A percentile compares a stretch with the other conserved stretches of the same genome.
phyloP scores from a whole-genome alignment of 1,284 basidiomycete genomes.

The Mycocalia duriaeana region DNA sequence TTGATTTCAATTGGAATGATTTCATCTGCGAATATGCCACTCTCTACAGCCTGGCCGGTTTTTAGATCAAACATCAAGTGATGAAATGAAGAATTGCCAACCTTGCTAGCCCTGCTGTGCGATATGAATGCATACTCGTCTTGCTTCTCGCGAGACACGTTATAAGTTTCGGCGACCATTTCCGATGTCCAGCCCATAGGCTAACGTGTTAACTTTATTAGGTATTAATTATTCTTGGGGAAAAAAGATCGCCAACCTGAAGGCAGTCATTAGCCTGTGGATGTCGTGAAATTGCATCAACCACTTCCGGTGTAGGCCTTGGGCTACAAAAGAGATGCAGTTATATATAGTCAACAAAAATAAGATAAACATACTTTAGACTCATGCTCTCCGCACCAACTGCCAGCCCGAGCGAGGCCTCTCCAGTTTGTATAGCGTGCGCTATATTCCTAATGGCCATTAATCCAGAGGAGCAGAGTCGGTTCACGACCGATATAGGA shows the following conservation, averaged over 20 bases:
- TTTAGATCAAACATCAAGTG: too few species aligned
- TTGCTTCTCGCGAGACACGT: conserved; percentile 70
- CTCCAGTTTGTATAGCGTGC: conserved; percentile 68
- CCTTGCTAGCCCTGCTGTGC: conserved; percentile 87
- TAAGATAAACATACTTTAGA: conserved; percentile 60
- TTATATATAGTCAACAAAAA: too few species aligned
- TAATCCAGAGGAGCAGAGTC: conserved; percentile 80
- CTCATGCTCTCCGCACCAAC: conserved; percentile 85
- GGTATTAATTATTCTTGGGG: too few species aligned
- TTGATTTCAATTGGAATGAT: conserved; percentile 84
- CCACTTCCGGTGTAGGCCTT: neutral
- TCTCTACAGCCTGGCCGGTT: too few species aligned
- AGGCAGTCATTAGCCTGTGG: conserved; percentile 1
- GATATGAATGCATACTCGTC: conserved; percentile 86
- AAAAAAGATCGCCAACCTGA: too few species aligned
- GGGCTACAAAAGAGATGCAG: neutral
- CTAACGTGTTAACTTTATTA: too few species aligned
- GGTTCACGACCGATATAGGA: conserved; percentile 77
- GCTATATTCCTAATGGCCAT: conserved; percentile 82
- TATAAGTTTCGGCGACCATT: conserved; percentile 84
- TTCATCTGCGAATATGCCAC: conserved; percentile 88
- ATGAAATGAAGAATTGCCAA: too few species aligned
- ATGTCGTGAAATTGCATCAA: neutral
- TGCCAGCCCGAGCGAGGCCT: conserved; percentile 73
- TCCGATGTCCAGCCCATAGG: conserved; percentile 98